Evolutionary conservation across 2,329 filamentous ascomycete species (phyloP).

Genomic region (Pyricularia sp.): DNA sequence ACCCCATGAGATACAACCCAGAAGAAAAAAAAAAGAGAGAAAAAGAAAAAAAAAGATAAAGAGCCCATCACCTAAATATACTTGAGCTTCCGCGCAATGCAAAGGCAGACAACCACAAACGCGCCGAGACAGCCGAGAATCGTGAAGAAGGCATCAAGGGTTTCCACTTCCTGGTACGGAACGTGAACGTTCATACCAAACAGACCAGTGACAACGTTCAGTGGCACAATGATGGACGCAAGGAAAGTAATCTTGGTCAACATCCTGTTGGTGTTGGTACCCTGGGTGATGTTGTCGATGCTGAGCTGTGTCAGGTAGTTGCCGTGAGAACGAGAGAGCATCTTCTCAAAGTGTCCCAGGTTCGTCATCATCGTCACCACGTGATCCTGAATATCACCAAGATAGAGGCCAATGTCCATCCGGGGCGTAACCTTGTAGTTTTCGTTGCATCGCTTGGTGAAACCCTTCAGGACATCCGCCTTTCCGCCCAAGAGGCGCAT

Average conservation of each 20-base stretch:
- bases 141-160: conserved; percentile 41
- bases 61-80: conserved; percentile 26
- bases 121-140: conserved; percentile 38
- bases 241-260: conserved; percentile 92
- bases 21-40: not conserved
- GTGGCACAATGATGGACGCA: conserved; percentile 87
- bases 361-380: conserved; percentile 99
- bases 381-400: conserved; percentile 97
- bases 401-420: conserved; percentile 91
- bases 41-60: not conserved
- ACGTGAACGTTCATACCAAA: conserved; percentile 82
- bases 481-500: conserved; percentile 91
- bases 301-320: conserved; percentile 94
- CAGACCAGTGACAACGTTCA: conserved; percentile 80
- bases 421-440: conserved; percentile 90
- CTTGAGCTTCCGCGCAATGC: conserved; percentile 28
- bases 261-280: conserved; percentile 76
- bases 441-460: conserved; percentile 97
- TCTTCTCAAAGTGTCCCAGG: conserved; percentile 91
- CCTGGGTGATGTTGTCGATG: conserved; percentile 80
- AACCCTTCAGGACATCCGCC: conserved; percentile 94
- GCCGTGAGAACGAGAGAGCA: conserved; percentile 83
- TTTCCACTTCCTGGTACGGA: conserved; percentile 42
- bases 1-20: not conserved
- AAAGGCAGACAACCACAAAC: conserved; percentile 34